phyloP scores from a whole-genome alignment of 768 basidiomycete species.

The Crucibulum laeve region DNA sequence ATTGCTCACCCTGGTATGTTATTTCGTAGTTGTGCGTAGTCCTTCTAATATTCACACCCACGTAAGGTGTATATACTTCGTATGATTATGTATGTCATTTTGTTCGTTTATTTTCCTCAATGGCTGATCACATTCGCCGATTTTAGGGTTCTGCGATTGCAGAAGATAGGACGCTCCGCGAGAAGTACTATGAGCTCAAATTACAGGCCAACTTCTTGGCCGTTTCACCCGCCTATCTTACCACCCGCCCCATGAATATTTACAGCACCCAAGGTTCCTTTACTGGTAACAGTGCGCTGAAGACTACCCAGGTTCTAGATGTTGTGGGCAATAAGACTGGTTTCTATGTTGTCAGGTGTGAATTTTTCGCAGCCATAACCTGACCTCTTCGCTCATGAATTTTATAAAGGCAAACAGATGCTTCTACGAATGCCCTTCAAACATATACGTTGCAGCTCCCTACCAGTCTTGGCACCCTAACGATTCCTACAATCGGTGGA shows the following conservation, averaged over 20 bases:
- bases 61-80: slow-evolving; percentile 35
- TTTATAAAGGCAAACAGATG: slow-evolving; percentile 30
- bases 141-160: slow-evolving; percentile 43
- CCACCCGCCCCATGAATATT: slow-evolving; percentile 39
- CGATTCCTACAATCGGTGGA: slow-evolving; percentile 39
- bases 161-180: slow-evolving; percentile 46
- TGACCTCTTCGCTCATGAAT: not conserved
- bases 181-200: slow-evolving; percentile 52
- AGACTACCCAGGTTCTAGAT: slow-evolving; percentile 46
- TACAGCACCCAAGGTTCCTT: slow-evolving; percentile 36
- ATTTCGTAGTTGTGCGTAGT: not conserved
- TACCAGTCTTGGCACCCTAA: slow-evolving; percentile 38
- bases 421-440: slow-evolving; percentile 31
- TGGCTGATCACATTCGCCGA: slow-evolving; percentile 1
- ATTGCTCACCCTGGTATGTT: slow-evolving; percentile 29
- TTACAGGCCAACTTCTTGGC: slow-evolving; percentile 46
- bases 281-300: slow-evolving; percentile 41
- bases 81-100: slow-evolving; percentile 34
- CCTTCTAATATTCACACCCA: not conserved
- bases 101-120: not conserved
- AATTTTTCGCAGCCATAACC: not conserved
- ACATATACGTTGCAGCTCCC: slow-evolving; percentile 38
- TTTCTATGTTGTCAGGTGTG: slow-evolving; percentile 41
- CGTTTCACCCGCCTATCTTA: slow-evolving; percentile 46
- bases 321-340: slow-evolving; percentile 41